Evolutionary conservation across 805 yeast species (phyloP), one percentile per base, ranked within the genome.

Genomic region (Brettanomyces bruxellensis): DNA sequence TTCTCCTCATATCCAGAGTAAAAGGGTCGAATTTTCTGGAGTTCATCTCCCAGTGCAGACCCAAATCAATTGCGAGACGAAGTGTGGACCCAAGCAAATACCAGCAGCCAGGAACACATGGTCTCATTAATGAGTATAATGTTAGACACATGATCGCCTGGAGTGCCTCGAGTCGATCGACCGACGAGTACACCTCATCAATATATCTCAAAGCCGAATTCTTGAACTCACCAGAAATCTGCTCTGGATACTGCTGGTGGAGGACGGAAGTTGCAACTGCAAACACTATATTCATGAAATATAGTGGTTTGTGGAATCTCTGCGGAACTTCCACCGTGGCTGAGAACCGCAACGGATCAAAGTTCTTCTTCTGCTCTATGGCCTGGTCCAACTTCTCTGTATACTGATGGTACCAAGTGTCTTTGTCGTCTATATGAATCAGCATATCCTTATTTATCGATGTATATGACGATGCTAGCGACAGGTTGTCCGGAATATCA

Each of bases 81-180:
- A 87, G 63, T 0, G 91, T 89, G 1, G 86, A 77, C 0, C 96
- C 96, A 51, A 86, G 66, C 4, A 85, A 78, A 59, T 86, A 86
- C 97, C 97, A 89, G n/a, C 86, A 87, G 3, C 95, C 93, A 0
- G 96, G 95, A 12, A 78, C 77, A 1, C 91, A 81, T 0, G 96
- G 96, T 47, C 95, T 72, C 95, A 89, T 87, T 34, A 83, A 71
- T 1, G 95, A 79, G 58, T 84, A 89, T 4, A 82, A 58, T 0
- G 91, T 78, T 38, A 85, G 65, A 12, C 86, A 66, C 14, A 89
- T 59, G 12, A 86, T 67, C 0, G 90, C 89, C 57, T 85, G 91
- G 3, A 89, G 62, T 1, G 84, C 72, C 54, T 86, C 95, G 36
- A 87, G 64, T 40, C 83, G 71, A 54, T 87, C 85, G 0, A 66